Percentiles rank a stretch among this genome's conserved stretches.
Conservation (phyloP, 805 yeast species). For the Candida patagonica region DNA sequence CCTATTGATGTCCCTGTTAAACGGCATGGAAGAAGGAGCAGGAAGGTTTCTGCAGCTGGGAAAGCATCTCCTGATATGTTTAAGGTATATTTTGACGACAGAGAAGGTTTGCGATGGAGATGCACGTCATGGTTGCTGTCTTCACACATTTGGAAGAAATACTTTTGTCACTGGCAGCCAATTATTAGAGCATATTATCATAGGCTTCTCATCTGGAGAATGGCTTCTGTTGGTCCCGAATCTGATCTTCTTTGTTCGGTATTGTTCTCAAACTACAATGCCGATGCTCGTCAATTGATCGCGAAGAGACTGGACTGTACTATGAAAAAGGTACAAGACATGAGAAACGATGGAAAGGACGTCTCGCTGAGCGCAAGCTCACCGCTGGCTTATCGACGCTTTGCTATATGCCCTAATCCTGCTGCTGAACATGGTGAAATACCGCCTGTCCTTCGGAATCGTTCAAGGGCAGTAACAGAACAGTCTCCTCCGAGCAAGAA, state of each 20-base stretch:
- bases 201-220: conserved; percentile 60
- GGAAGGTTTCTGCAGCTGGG: background rate
- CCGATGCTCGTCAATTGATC: conserved; percentile 21
- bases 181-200: conserved; percentile 61
- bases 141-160: conserved; percentile 40
- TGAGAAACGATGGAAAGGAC: conserved; percentile 9
- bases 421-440: conserved; percentile 7
- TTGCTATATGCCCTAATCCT: conserved; percentile 20
- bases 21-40: background rate
- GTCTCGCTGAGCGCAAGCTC: conserved; percentile 18
- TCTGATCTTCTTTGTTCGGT: conserved; percentile 19
- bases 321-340: conserved; percentile 8
- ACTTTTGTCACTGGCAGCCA: conserved; percentile 75
- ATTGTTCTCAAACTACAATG: conserved; percentile 20
- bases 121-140: conserved; percentile 48
- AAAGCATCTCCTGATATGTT: conserved; percentile 5
- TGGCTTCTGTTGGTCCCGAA: conserved; percentile 28
- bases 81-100: conserved; percentile 7
- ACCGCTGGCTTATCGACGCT: conserved; percentile 24
- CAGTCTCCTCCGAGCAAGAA: no score
- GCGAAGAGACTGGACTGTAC: conserved; percentile 16
- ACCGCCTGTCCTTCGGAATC: background rate
- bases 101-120: conserved; percentile 38
- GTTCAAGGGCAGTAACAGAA: background rate
- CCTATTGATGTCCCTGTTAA: conserved; percentile 17